Evolutionary conservation across 768 basidiomycete genomes (phyloP).

Genomic region (Leucosporidium creatinivorum): DNA sequence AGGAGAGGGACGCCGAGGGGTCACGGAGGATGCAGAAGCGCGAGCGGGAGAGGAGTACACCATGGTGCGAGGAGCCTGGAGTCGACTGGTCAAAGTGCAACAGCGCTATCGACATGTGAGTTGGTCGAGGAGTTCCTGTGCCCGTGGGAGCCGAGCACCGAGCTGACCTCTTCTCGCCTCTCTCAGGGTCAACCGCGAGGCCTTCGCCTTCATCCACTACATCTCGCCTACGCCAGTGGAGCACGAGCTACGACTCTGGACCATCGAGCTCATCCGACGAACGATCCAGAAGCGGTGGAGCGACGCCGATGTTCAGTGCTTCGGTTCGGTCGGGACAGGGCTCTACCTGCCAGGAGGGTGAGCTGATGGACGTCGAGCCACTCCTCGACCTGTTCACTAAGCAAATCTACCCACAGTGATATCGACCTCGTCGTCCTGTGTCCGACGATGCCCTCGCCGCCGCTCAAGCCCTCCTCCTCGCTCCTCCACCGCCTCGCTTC

Average conservation of each 20-base stretch:
- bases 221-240: constrained; percentile 80
- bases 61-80: constrained; percentile 31
- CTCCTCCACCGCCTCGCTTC: constrained; percentile 66
- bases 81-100: constrained; percentile 23
- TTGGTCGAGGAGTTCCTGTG: neutral
- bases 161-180: neutral
- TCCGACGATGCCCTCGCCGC: constrained; percentile 60
- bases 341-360: constrained; percentile 89
- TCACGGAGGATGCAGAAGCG: constrained; percentile 15
- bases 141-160: neutral
- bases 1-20: constrained; percentile 19
- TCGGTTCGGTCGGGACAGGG: constrained; percentile 89
- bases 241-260: constrained; percentile 70
- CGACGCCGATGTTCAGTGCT: constrained; percentile 73
- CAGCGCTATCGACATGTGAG: constrained; percentile 17
- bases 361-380: constrained; percentile 38
- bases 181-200: constrained; percentile 76
- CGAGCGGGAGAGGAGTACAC: constrained; percentile 22
- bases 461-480: constrained; percentile 53
- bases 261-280: constrained; percentile 61
- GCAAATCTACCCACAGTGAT: constrained; percentile 52
- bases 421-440: constrained; percentile 91
- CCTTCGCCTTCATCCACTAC: constrained; percentile 73
- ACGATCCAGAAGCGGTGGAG: constrained; percentile 61
- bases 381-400: neutral